A percentile compares a stretch with the other conserved stretches of the same genome.
Conservation (phyloP, 1,284 basidiomycete species). For the Wallemia ichthyophaga region DNA sequence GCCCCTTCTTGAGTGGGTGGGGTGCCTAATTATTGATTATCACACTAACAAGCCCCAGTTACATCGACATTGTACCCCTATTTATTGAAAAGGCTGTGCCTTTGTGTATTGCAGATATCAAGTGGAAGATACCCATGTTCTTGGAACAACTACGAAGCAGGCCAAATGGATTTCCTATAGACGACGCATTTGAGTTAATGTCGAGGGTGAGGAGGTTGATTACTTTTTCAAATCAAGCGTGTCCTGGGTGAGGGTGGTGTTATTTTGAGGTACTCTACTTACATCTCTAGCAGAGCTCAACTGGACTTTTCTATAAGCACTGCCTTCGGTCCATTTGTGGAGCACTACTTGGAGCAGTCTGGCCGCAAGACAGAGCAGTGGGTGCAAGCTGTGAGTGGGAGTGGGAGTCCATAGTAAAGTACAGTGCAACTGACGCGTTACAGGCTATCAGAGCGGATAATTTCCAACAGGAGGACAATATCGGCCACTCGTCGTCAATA, state of each 20-base stretch:
- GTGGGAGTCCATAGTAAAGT: not conserved
- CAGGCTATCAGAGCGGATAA: constrained; percentile 64
- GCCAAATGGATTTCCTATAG: constrained; percentile 40
- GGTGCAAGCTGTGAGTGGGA: constrained; percentile 47
- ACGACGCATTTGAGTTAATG: constrained; percentile 58
- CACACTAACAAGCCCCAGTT: not conserved
- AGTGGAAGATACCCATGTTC: constrained; percentile 32
- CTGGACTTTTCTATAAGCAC: not conserved
- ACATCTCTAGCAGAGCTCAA: not conserved
- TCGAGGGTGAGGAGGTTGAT: constrained; percentile 1
- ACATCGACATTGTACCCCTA: constrained; percentile 44
- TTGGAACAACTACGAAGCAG: constrained; percentile 46
- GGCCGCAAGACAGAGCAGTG: constrained; percentile 73
- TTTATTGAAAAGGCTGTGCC: constrained; percentile 43
- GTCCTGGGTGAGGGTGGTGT: constrained; percentile 27
- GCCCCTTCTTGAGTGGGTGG: constrained; percentile 44
- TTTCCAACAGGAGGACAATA: constrained; percentile 56
- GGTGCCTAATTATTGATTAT: not conserved
- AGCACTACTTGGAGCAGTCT: constrained; percentile 65
- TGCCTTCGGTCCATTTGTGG: constrained; percentile 68
- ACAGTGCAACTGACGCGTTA: not conserved
- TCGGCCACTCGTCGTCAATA: constrained; percentile 79
- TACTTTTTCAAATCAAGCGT: constrained; percentile 11
- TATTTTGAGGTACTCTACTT: not conserved
- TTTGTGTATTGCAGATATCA: constrained; percentile 41